These are phyloP conservation scores for Hymenoscyphus albidus DNA, from an alignment of 2,329 filamentous ascomycete species.

Conservation along the genomic window DNA sequence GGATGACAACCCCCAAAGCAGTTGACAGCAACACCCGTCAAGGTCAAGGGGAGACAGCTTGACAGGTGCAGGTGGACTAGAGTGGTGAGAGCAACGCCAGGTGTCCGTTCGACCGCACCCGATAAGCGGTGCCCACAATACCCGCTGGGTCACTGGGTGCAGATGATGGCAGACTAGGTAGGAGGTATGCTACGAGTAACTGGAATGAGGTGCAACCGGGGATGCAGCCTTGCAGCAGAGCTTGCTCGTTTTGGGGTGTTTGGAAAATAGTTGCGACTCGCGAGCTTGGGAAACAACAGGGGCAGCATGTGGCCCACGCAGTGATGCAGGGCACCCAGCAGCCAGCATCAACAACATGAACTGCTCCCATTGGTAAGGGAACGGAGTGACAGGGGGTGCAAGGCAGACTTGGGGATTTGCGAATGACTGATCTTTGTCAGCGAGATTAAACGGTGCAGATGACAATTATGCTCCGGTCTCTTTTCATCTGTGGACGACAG, in stretches of 20 bases:
- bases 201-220: not conserved
- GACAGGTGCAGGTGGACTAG: not conserved
- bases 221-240: not conserved
- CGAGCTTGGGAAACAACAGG: not conserved
- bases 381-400: not conserved
- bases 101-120: not conserved
- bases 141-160: not conserved
- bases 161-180: too few relatives aligned
- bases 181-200: too few relatives aligned
- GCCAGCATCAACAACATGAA: not conserved
- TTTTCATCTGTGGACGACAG: not conserved
- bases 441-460: conserved; percentile 1
- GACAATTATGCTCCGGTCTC: not conserved
- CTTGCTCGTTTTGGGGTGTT: not conserved
- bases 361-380: not conserved
- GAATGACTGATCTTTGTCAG: conserved; percentile 2
- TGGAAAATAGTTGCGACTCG: not conserved
- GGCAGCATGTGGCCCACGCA: not conserved
- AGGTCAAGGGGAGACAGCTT: not conserved
- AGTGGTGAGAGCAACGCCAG: not conserved
- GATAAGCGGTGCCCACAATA: not conserved
- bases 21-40: not conserved
- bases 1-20: not conserved
- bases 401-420: not conserved
- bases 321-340: not conserved